These are phyloP conservation scores for Ceratocystis variospora DNA, from an alignment of 2,329 filamentous ascomycete species.

Conservation along the genomic window DNA sequence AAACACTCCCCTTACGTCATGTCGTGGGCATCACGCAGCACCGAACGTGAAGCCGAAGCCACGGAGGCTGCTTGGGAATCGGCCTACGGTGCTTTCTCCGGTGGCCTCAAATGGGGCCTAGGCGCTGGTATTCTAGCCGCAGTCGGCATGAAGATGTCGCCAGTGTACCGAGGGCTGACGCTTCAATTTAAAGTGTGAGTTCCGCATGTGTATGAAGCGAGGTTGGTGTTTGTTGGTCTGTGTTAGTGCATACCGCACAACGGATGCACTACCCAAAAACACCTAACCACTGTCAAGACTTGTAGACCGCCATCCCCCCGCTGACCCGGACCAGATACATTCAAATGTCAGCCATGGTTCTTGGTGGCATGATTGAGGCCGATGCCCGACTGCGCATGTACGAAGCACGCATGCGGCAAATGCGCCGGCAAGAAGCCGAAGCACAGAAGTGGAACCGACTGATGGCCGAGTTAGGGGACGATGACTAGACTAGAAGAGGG, in stretches of 20 bases:
- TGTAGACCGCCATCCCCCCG: not conserved
- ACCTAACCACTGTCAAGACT: not conserved
- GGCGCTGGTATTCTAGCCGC: constrained; percentile 48
- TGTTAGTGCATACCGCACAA: not conserved
- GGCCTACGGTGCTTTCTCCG: constrained; percentile 49
- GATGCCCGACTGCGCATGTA: constrained; percentile 54
- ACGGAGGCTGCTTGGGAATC: constrained; percentile 59
- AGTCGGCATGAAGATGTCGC: constrained; percentile 50
- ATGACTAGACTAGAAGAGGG: constrained; percentile 25
- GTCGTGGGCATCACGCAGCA: constrained; percentile 13
- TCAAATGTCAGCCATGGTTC: constrained; percentile 75
- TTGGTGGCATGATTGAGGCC: constrained; percentile 64
- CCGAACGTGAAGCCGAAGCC: constrained; percentile 45
- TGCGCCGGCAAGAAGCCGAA: constrained; percentile 49
- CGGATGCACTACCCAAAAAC: not conserved
- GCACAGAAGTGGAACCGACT: constrained; percentile 55
- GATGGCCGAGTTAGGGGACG: constrained; percentile 44
- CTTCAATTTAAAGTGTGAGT: constrained; percentile 66
- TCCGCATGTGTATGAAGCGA: not conserved
- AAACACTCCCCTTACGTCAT: not conserved
- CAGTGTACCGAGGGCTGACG: constrained; percentile 58
- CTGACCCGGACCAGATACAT: constrained; percentile 45
- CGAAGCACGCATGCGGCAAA: constrained; percentile 49
- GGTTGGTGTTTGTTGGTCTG: not conserved
- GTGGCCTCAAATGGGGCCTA: constrained; percentile 61